Conservation (phyloP, 2,329 filamentous ascomycete species). For the Aspergillus latus region DNA sequence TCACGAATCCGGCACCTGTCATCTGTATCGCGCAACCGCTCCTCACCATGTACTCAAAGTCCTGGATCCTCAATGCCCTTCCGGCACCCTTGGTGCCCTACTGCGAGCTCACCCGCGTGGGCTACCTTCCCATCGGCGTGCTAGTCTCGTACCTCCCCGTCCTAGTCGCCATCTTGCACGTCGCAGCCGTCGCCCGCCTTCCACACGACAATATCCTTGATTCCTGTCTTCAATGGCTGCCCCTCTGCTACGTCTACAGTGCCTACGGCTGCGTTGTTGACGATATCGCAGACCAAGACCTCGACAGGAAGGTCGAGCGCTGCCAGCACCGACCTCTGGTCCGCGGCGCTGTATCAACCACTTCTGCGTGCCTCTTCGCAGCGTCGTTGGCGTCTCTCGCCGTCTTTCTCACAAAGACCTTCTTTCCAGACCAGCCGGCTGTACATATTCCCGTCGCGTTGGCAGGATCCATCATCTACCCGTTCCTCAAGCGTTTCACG, state of each 20-base stretch:
- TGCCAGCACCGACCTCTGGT: neutral
- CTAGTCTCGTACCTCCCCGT: conserved; percentile 2
- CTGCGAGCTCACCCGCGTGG: conserved; percentile 2
- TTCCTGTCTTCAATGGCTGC: neutral
- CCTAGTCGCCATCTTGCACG: conserved; percentile 1
- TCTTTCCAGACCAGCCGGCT: neutral
- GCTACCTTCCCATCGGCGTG: neutral
- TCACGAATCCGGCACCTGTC: neutral
- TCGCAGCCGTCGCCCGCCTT: neutral
- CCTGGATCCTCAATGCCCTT: neutral
- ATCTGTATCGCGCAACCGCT: too few relatives aligned
- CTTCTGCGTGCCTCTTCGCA: neutral
- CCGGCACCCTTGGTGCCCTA: neutral
- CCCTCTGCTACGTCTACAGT: conserved; percentile 2
- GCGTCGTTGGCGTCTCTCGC: neutral
- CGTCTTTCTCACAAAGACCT: neutral
- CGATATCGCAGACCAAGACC: conserved; percentile 4
- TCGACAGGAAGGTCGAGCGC: conserved; percentile 3
- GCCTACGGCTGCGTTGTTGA: conserved; percentile 5
- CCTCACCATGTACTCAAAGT: neutral
- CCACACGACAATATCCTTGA: neutral
- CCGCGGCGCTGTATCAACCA: neutral
- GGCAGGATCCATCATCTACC: conserved; percentile 1
- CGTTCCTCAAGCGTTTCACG: conserved; percentile 11
- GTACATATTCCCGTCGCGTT: neutral